Evolutionary conservation across 1,284 basidiomycete species (phyloP).

Genomic region (Singerocomus inundabilis): DNA sequence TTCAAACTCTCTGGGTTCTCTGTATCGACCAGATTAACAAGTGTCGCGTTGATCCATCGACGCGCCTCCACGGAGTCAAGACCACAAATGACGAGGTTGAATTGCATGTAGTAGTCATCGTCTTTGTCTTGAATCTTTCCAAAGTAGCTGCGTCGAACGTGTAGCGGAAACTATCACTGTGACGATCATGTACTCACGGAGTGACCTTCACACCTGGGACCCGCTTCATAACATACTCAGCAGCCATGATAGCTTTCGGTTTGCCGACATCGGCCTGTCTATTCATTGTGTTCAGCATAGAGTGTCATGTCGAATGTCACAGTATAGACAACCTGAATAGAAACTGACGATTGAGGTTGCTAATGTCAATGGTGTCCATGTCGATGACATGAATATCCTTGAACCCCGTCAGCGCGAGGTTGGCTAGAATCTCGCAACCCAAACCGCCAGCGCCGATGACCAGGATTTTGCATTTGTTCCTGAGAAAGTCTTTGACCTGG

Average conservation of each 20-base stretch:
- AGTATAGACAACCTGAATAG: slow-evolving; percentile 80
- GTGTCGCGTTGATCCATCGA: slow-evolving; percentile 98
- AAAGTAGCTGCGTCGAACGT: slow-evolving; percentile 65
- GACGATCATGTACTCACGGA: slow-evolving; percentile 56
- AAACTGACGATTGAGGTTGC: slow-evolving; percentile 98
- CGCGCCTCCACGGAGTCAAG: slow-evolving; percentile 97
- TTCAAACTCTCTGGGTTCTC: slow-evolving; percentile 92
- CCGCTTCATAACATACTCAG: slow-evolving; percentile 93
- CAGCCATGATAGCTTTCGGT: slow-evolving; percentile 92
- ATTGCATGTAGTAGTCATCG: slow-evolving; percentile 95
- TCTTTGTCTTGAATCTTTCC: slow-evolving; percentile 99
- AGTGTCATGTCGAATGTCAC: neutral
- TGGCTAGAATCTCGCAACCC: slow-evolving; percentile 93
- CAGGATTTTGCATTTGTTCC: slow-evolving; percentile 85
- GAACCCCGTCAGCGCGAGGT: slow-evolving; percentile 93
- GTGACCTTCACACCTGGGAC: slow-evolving; percentile 94
- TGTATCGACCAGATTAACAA: slow-evolving; percentile 90
- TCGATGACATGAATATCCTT: slow-evolving; percentile 99
- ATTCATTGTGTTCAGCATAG: slow-evolving; percentile 1
- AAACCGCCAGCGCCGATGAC: slow-evolving; percentile 97
- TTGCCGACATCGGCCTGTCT: slow-evolving; percentile 92
- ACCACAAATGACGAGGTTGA: slow-evolving; percentile 95
- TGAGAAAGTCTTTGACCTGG: slow-evolving; percentile 88
- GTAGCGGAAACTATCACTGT: slow-evolving; percentile 8
- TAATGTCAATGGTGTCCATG: slow-evolving; percentile 99